Evolutionary conservation across 2,329 filamentous ascomycete species (phyloP), one percentile per base, ranked within the genome.

Genomic region (Microsporum canis): DNA sequence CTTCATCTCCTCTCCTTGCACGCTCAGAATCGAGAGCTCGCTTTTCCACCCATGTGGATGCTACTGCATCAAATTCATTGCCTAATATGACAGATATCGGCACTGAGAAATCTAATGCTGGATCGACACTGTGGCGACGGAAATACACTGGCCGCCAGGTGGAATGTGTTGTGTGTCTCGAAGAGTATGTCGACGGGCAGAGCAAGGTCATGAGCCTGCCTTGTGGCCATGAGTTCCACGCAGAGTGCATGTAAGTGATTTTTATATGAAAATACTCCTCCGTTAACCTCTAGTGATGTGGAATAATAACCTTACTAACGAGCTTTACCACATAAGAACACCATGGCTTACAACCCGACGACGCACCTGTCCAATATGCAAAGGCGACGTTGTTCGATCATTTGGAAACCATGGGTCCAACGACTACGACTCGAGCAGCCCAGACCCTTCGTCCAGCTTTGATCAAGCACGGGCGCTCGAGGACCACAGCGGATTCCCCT

Each of bases 311-410:
- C 65, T 65, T 62, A 68, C 69, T 70, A 63, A 66, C 27, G 33
- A 10, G 39, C 27, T 41, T 38, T 31, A 23, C 17, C 17, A 23
- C 17, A 23, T 65, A 6, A 96, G 91, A 71, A 97, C 94, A 3
- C 94, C 94, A 1, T 99, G 94, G 94, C 79, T 99, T 59, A 96
- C 92, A 0, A 97, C 91, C 14, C 86, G 92, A 57, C 88, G 94
- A 65, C 87, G 94, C 65, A 99, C 94, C n/a, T 99, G 94, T 69
- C 94, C 94, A 0, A 97, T 99, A 63, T 99, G 94, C 78, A 99
- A 99, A 77, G 91, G 91, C 57, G 94, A 99, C 71, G 94, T 99
- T 39, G 92, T 99, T 14, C 74, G 77, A 49, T 79, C 77, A 1
- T 70, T 90, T 43, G 64, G 63, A 10, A 31, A 59, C 3, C 36